Evolutionary conservation across 352 stramenopile species (phyloP), one percentile per base, ranked within the genome.

Genomic region (Globisporangium sylvaticum): DNA sequence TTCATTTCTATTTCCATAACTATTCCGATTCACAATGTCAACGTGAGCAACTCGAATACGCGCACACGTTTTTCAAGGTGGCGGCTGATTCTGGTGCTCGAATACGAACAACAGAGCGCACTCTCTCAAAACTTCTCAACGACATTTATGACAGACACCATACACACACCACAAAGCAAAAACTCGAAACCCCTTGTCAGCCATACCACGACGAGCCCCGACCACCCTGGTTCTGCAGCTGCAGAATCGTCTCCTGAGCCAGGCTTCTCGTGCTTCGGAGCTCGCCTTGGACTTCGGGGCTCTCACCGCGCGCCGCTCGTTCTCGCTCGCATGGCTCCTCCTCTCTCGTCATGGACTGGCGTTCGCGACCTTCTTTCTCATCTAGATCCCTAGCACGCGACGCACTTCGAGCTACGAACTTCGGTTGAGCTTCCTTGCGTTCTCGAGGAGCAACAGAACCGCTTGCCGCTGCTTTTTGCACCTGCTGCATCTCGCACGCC

Each of bases 171-270:
- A 10, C 25, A 31, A 1, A 34, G 12, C 32, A 1, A 20, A n/a
- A 4, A 58, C 14, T 4, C 9, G 37, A 20, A 46, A 46, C 4
- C 0, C 14, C n/a, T n/a, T 4, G 4, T 58, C 25, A 37, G 10
- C 12, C 25, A 10, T 7, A 37, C 37, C 22, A 37, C 37, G 22
- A 31, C 14, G 37, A 31, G 4, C 22, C 27, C 6, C 22, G 25
- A 8, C 37, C 57, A 4, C 58, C 58, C 18, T 64, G 58, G 39
- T 64, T 64, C 39, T 64, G 58, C 5, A 64, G 24, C 24, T 25
- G 37, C 24, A 52, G 34, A 20, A 64, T 37, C 24, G 39, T 37
- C 2, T 55, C 39, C 25, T 55, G 32, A 3, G 39, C 14, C 24
- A 55, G 8, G 6, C 8, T 64, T 15, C 46, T 37, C 18, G 25